Base-by-base conservation (phyloP, 169 alveolate genomes). In the Eimeria sp. region DNA sequence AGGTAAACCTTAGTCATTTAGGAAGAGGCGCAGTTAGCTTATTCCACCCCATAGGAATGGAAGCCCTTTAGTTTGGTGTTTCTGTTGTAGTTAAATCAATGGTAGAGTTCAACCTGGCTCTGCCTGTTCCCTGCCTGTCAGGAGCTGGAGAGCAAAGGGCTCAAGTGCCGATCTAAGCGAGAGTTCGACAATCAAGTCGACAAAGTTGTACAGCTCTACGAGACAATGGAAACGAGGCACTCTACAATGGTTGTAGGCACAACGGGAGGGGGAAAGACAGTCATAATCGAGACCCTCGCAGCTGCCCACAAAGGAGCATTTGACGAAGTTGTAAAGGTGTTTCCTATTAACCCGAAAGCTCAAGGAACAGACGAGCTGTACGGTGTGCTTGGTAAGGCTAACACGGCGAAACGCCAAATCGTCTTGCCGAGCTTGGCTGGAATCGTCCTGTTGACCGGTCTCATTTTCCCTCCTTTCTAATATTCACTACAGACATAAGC, bases 181-280 rank as follows among this genome's bases (percentile, higher is more conserved):
- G 96, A 96, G 95, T 98, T 98, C 88, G 97, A 96, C 89, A 98
- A 98, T 43, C 98, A 98, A 96, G 98, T 98, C 14, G 97, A 98
- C 88, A 99, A 99, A 96, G 99, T 98, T 8, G 97, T 98, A 95
- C 99, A 98, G 95, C 98, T 99, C 95, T 98, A 98, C 96, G 99
- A 98, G 97, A 99, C 99, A 64, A 99, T 99, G 99, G 98, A 98
- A 66, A 98, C 99, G 6, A 95, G 99, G 95, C 99, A 99, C 96
- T 97, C 99, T 60, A 98, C 99, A 30, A 99, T 99, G 99, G 98
- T 99, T 78, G 97, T 97, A 54, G 99, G 99, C 2, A 99, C 99
- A 33, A 98, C 99, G 27, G 99, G 99, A 87, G 98, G 99, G 33
- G 99, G 99, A 23, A 99, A 99, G 97, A 97, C 99, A 46, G 98